Conservation (phyloP, 768 basidiomycete genomes). For the Suillus weaverae region DNA sequence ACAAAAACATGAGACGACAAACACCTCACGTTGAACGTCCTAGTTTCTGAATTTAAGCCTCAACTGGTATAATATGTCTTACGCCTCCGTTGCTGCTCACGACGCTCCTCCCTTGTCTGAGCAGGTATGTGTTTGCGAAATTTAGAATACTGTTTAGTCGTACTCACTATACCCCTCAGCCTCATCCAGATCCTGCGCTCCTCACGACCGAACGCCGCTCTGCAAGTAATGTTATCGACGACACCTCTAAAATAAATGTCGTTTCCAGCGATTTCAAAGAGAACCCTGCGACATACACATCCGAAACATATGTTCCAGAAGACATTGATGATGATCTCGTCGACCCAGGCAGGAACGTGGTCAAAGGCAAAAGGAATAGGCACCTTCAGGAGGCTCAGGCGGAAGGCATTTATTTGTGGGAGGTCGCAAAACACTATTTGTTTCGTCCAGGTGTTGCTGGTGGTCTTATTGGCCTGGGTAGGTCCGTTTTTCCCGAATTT, state of each 20-base stretch:
- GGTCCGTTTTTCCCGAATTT: constrained; percentile 19
- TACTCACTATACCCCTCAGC: constrained; percentile 36
- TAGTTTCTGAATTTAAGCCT: not conserved
- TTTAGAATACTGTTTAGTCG: not conserved
- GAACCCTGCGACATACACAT: constrained; percentile 42
- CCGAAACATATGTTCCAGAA: constrained; percentile 17
- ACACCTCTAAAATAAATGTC: constrained; percentile 55
- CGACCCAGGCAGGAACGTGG: not conserved
- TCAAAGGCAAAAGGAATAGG: constrained; percentile 30
- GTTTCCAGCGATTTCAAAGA: constrained; percentile 51
- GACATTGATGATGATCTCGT: constrained; percentile 17
- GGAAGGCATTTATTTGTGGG: constrained; percentile 55
- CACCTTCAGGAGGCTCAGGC: constrained; percentile 45
- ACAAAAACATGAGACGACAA: constrained; percentile 1
- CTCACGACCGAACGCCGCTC: constrained; percentile 51
- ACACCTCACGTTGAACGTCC: not conserved
- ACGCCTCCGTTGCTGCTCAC: constrained; percentile 64
- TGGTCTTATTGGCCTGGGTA: constrained; percentile 69
- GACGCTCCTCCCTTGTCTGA: constrained; percentile 51
- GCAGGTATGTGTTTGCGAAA: constrained; percentile 38
- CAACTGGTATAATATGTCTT: constrained; percentile 53
- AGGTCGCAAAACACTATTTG: constrained; percentile 50
- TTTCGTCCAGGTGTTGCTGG: constrained; percentile 70
- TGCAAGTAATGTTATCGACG: constrained; percentile 42
- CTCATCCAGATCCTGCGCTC: constrained; percentile 64